Evolutionary conservation across 1,284 basidiomycete species (phyloP), one percentile per base, ranked within the genome.

Genomic region (Agroathelia rolfsii): DNA sequence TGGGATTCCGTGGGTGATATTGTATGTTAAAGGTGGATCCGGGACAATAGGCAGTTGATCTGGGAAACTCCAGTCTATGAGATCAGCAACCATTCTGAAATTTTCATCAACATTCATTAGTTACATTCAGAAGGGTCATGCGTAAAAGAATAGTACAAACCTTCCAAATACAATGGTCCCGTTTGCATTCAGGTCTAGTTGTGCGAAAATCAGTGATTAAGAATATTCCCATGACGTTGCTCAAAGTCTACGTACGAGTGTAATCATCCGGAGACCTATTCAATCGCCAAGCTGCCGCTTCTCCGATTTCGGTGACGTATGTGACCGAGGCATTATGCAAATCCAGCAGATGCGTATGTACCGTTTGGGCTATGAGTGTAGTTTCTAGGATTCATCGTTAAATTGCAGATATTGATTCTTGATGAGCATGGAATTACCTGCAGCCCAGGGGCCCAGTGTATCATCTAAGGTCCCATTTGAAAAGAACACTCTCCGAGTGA

Each of bases 221-320:
- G 13, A 9, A 30, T n/a, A 19, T 54, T 24, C 56, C 55, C 28
- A 58, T 56, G 3, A 43, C 39, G 28, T 59, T 59, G n/a, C n/a
- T n/a, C n/a, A 30, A 58, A 32, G 33, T 59, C 56, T 52, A 44
- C 49, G 34, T 40, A 60, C 58, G 62, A 14, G 60, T 64, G 33
- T 58, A 53, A 38, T 64, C 61, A 25, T 53, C 52, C 7, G 55
- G 55, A 6, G 50, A 40, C 35, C 61, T 52, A 38, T 65, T 65
- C 26, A 66, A 48, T 8, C 53, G 43, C 41, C 64, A 61, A 11
- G 61, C 51, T 6, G 61, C 56, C 32, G 59, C 53, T 4, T 56
- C 53, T 5, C 64, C 64, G 28, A 65, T 63, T 2, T 50, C 53
- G 37, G 63, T 55, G 16, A 55, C 51, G 42, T 65, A 65, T 32